Percentiles rank a stretch among this genome's conserved stretches.
Evolutionary conservation across 2,329 filamentous ascomycete species (phyloP).

Genomic region (Escovopsis weberi): DNA sequence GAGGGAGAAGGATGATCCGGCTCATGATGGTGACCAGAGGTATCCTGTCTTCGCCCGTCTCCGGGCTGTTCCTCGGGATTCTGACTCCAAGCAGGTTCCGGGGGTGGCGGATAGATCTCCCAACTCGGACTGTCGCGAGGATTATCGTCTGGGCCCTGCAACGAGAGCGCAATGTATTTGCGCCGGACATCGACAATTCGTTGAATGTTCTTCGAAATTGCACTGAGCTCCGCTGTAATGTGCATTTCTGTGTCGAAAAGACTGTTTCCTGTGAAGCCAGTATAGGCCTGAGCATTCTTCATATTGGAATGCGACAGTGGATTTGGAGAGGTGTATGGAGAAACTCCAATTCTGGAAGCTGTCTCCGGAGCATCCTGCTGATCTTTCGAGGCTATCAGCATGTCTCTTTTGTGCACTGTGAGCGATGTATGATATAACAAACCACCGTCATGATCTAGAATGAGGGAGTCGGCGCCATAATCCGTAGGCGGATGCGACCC

Average conservation of each 20-base stretch:
- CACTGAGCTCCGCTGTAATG: conserved; percentile 68
- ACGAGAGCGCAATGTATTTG: conserved; percentile 75
- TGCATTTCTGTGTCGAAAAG: conserved; percentile 61
- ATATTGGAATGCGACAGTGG: neutral
- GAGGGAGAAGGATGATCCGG: neutral
- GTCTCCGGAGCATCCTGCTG: conserved; percentile 4
- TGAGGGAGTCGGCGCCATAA: conserved; percentile 21
- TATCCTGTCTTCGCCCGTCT: neutral
- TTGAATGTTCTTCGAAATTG: conserved; percentile 84
- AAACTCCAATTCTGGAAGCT: neutral
- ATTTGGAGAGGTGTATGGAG: neutral
- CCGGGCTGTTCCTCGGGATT: conserved; percentile 10
- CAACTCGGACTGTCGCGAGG: conserved; percentile 73
- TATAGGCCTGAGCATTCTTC: conserved; percentile 26
- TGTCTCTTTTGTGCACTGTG: neutral
- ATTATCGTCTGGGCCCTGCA: conserved; percentile 72
- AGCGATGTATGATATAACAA: conserved; percentile 1
- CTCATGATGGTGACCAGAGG: neutral
- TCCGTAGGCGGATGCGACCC: conserved; percentile 21
- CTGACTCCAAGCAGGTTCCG: conserved; percentile 68
- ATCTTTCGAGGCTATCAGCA: conserved; percentile 4
- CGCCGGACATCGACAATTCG: conserved; percentile 75
- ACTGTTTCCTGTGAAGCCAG: conserved; percentile 48
- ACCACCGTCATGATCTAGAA: conserved; percentile 16
- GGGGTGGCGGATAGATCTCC: conserved; percentile 82